Conservation (phyloP, 495 filamentous ascomycete genomes). For the Penicillium robsamsonii region DNA sequence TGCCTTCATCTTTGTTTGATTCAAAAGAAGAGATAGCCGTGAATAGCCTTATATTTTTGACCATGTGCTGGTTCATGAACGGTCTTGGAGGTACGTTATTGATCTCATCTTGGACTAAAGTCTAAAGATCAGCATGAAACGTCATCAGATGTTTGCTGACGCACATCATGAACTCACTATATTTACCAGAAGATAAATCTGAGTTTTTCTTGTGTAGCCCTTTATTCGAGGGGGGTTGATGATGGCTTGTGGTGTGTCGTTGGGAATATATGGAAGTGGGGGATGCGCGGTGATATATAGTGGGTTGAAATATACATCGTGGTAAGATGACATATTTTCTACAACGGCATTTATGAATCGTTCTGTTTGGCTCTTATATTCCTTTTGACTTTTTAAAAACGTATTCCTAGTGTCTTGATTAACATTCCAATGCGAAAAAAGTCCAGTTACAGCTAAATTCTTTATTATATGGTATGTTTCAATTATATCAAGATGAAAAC, state of each 20-base stretch:
- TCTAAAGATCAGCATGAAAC: background rate
- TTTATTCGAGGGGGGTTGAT: background rate
- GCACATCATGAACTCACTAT: background rate
- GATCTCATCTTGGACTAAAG: background rate
- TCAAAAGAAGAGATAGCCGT: constrained; percentile 15
- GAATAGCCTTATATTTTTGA: constrained; percentile 13
- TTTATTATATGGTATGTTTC: background rate
- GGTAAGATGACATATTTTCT: background rate
- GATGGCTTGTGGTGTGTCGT: background rate
- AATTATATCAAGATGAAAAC: background rate
- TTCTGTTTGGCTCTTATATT: background rate
- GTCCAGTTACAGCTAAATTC: background rate
- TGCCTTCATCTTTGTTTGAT: constrained; percentile 7
- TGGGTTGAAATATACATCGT: background rate
- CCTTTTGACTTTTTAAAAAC: background rate
- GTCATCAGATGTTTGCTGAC: background rate
- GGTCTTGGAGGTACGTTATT: constrained; percentile 1
- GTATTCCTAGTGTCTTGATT: background rate
- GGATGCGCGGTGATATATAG: background rate
- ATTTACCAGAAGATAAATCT: background rate
- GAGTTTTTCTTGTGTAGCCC: background rate
- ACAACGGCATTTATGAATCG: background rate
- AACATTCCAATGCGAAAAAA: background rate
- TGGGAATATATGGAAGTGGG: background rate
- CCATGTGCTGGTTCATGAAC: background rate